These are phyloP conservation scores for Gypsophila paniculata DNA, from an alignment of 179 eudicot species.

Conservation along the genomic window DNA sequence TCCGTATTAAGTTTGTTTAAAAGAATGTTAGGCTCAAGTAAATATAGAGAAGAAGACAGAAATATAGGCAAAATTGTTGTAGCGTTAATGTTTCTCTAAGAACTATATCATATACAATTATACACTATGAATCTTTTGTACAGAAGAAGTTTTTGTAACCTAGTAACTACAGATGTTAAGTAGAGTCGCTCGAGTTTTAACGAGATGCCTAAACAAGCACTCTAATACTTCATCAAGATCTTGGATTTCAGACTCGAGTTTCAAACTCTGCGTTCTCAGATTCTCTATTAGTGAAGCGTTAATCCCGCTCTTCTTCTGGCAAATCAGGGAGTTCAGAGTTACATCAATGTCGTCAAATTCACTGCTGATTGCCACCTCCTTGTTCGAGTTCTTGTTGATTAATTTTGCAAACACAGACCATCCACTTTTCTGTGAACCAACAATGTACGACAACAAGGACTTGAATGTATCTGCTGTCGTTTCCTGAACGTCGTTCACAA, in stretches of 20 bases:
- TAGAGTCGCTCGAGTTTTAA: conserved; percentile 42
- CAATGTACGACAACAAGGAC: conserved; percentile 13
- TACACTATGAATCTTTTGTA: conserved; percentile 3
- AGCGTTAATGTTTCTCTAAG: not conserved
- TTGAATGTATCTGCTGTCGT: conserved; percentile 21
- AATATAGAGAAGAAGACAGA: not conserved
- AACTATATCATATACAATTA: not conserved
- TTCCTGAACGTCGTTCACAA: conserved; percentile 21
- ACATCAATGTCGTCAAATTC: conserved; percentile 27
- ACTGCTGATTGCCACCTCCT: conserved; percentile 11
- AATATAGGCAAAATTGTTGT: conserved; percentile 4
- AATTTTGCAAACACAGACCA: conserved; percentile 28
- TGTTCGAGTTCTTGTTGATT: conserved; percentile 14
- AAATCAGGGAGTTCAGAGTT: conserved; percentile 18
- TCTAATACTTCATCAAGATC: conserved; percentile 39
- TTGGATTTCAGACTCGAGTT: conserved; percentile 36
- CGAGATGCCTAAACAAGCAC: conserved; percentile 37
- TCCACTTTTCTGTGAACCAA: conserved; percentile 18
- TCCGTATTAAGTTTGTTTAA: too few species aligned
- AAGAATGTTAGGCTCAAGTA: not conserved
- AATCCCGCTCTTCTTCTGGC: conserved; percentile 22
- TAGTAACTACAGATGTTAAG: conserved; percentile 41
- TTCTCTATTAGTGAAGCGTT: conserved; percentile 16
- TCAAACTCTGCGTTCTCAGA: conserved; percentile 24
- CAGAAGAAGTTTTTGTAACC: not conserved